These are phyloP conservation scores for Mortierella sp. DNA, from an alignment of 371 early-diverging fungal species.

Conservation along the genomic window DNA sequence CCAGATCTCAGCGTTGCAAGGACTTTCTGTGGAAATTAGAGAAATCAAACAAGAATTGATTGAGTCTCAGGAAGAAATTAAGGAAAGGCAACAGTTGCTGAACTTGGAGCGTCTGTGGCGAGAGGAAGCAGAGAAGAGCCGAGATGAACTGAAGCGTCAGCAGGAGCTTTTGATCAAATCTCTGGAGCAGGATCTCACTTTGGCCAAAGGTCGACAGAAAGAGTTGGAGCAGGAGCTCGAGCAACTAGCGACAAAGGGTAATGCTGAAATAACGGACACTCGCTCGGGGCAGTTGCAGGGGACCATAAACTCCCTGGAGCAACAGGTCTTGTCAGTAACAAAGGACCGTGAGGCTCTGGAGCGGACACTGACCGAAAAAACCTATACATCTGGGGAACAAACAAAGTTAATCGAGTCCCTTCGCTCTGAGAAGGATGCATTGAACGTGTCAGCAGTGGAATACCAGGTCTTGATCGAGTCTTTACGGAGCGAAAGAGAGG, in stretches of 20 bases:
- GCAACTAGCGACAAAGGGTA: not conserved
- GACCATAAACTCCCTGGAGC: not conserved
- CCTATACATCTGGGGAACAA: not conserved
- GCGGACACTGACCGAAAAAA: slow-evolving; percentile 16
- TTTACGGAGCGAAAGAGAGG: slow-evolving; percentile 23
- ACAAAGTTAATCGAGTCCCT: slow-evolving; percentile 27
- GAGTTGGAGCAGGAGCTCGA: slow-evolving; percentile 8
- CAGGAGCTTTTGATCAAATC: not conserved
- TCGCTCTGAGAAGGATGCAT: not conserved
- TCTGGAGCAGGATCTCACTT: not conserved
- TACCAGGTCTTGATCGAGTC: not conserved
- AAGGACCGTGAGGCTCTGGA: slow-evolving; percentile 1
- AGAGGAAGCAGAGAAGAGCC: slow-evolving; percentile 30
- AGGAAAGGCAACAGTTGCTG: slow-evolving; percentile 37
- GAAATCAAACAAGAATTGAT: slow-evolving; percentile 60
- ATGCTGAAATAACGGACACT: not conserved
- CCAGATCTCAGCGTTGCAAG: slow-evolving; percentile 20
- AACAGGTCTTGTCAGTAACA: not conserved
- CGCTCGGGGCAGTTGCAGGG: not conserved
- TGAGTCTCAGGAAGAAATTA: slow-evolving; percentile 43
- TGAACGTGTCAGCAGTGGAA: slow-evolving; percentile 1
- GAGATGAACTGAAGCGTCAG: slow-evolving; percentile 20
- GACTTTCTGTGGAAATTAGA: slow-evolving; percentile 12
- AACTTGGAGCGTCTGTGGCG: slow-evolving; percentile 38
- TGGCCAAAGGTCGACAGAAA: not conserved